Evolutionary conservation across 768 basidiomycete genomes (phyloP), one percentile per base, ranked within the genome.

Genomic region (Amanita muscaria): DNA sequence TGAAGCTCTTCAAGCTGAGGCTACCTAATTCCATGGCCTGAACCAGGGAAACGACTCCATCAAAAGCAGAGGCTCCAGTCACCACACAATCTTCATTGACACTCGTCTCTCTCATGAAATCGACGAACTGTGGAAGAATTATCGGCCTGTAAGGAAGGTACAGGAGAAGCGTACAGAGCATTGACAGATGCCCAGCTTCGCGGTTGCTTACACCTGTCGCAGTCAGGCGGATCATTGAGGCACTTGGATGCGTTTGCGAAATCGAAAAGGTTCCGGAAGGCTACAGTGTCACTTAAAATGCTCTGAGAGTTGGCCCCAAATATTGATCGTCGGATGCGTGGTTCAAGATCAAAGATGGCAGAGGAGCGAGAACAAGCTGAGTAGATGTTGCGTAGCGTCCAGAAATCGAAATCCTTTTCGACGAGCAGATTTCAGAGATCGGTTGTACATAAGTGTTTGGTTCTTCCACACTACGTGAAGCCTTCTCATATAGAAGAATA

Each of bases 271-370:
- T 86, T 6, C 67, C 68, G 15, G 69, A 75, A 35, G 61, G 83
- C n/a, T 96, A 97, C 62, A 64, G 67, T n/a, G 65, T 76, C 19
- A 80, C 82, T 6, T 89, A 93, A 61, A 56, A 57, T 10, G 64
- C 83, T 1, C 59, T 94, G 16, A 55, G 67, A 3, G 58, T 67
- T 0, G 23, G 21, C 4, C 16, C 10, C 51, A 42, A 73, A 52
- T 59, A 67, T 0, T 61, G 64, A 54, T 83, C 83, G 51, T 54
- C 58, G 12, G 58, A 56, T 15, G 69, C 70, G 1, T 98, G 93
- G 92, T 76, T 80, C 58, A 54, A 62, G 21, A 65, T 98, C 33
- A 93, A 98, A 60, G 84, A 94, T 60, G 70, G 75, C 47, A 97
- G n/a, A n/a, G n/a, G n/a, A n/a, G n/a, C n/a, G n/a, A n/a, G n/a